Conservation (phyloP, 2,329 filamentous ascomycete species). For the Fusarium transvaalense region DNA sequence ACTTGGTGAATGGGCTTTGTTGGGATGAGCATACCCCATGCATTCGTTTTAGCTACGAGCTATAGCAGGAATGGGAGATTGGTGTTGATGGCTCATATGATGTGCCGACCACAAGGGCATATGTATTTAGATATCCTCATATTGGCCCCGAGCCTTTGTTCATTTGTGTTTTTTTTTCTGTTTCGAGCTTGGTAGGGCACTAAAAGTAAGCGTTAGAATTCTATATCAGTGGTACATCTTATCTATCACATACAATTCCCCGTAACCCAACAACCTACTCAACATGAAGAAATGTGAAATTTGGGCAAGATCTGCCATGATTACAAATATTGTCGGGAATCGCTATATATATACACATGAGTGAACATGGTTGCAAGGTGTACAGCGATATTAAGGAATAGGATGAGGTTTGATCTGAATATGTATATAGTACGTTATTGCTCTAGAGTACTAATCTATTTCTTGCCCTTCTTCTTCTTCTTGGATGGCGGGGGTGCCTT, state of each 20-base stretch:
- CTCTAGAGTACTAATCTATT: slow-evolving; percentile 52
- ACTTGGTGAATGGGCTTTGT: slow-evolving; percentile 21
- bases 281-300: background rate
- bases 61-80: slow-evolving; percentile 7
- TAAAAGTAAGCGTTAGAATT: slow-evolving; percentile 47
- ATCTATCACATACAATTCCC: background rate
- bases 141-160: slow-evolving; percentile 34
- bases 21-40: slow-evolving; percentile 19
- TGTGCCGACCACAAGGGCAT: slow-evolving; percentile 29
- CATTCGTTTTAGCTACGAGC: slow-evolving; percentile 25
- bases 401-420: background rate
- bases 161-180: slow-evolving; percentile 31
- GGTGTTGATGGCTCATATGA: slow-evolving; percentile 18
- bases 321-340: background rate
- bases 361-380: background rate
- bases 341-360: background rate
- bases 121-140: slow-evolving; percentile 47
- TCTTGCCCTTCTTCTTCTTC: slow-evolving; percentile 68
- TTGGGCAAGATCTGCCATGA: background rate
- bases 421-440: slow-evolving; percentile 7
- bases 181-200: slow-evolving; percentile 33
- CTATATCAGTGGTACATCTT: slow-evolving; percentile 19
- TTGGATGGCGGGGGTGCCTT: slow-evolving; percentile 63
- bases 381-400: background rate
- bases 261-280: background rate